Base-by-base conservation (phyloP, 2,329 filamentous ascomycete genomes). In the Alternaria sp. region DNA sequence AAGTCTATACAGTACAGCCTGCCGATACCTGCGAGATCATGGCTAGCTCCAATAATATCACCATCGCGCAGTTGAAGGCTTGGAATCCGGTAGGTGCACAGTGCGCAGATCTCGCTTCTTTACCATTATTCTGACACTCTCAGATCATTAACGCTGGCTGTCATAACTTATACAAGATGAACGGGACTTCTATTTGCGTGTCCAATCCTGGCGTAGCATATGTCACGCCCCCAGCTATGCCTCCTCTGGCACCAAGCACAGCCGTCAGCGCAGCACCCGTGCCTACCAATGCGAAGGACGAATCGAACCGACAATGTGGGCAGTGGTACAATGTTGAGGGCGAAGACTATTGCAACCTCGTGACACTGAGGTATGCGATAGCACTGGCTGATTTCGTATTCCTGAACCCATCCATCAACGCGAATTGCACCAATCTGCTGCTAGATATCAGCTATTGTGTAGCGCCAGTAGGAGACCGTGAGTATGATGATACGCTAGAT, bases 401-500 rank as follows among this genome's bases (percentile, higher is more conserved):
- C 37, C 55, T 64, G 20, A 64, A 64, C 30, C 46, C n/a, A 55
- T 12, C 7, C 14, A 50, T 64, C 47, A 55, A 61, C 47, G 12
- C 23, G 3, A 64, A 61, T 11, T 64, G 54, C 54, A 61, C 58
- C 2, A 64, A 64, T 18, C 62, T 64, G 4, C 47, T 49, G 4
- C 5, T 25, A 4, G 14, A 25, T 37, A n/a, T n/a, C 5, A 55
- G 41, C 47, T 64, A 65, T 15, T 65, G 58, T 55, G 58, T 64
- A 21, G 43, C 47, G 49, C 23, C 61, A 7, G 23, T 64, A 8
- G 61, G 61, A 20, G 15, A 15, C 8, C 54, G 51, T 18, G 43
- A 51, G 15, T 63, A 49, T 33, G 14, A 1, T 30, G 28, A 30
- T 30, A 30, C 28, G 28, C 28, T 30, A 30, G 28, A 30, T 30